Base-by-base conservation (phyloP, 768 basidiomycete genomes). In the Favolaschia claudopus region DNA sequence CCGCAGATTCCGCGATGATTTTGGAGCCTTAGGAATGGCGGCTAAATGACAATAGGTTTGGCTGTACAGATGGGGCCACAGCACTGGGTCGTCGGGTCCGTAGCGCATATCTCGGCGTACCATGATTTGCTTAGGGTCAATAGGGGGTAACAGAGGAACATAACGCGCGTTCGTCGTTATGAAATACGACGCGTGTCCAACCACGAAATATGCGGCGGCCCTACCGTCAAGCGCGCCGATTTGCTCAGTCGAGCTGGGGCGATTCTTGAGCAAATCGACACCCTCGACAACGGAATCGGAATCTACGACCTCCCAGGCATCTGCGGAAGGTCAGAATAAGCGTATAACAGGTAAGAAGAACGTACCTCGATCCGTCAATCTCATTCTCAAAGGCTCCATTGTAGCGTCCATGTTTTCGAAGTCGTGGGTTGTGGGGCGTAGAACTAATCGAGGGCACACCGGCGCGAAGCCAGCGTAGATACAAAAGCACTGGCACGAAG, bases 151-250 rank as follows among this genome's bases (percentile, higher is more conserved):
- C 38, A 36, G 43, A 15, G 53, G 53, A 20, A 55, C 19, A 28
- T 55, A 55, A 19, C 15, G 24, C 1, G 53, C 34, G 25, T 54
- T 54, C 12, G 52, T 34, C 14, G 53, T 55, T 9, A 55, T 19
- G 17, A 55, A 44, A 45, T 55, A 55, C 14, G 39, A 51, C 1
- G 49, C n/a, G n/a, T n/a, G n/a, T n/a, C n/a, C n/a, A n/a, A n/a
- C n/a, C n/a, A n/a, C n/a, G n/a, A n/a, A n/a, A n/a, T n/a, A n/a
- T n/a, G n/a, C n/a, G n/a, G n/a, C n/a, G n/a, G n/a, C n/a, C n/a
- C n/a, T n/a, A n/a, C n/a, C n/a, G n/a, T n/a, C n/a, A n/a, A n/a
- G n/a, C n/a, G n/a, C n/a, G n/a, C n/a, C n/a, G n/a, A n/a, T n/a
- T n/a, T n/a, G n/a, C n/a, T n/a, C n/a, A n/a, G n/a, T n/a, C n/a